A percentile compares a stretch with the other conserved stretches of the same genome.
These are phyloP conservation scores for Clonostachys rosea DNA, from an alignment of 2,329 filamentous ascomycete species.

Conservation along the genomic window DNA sequence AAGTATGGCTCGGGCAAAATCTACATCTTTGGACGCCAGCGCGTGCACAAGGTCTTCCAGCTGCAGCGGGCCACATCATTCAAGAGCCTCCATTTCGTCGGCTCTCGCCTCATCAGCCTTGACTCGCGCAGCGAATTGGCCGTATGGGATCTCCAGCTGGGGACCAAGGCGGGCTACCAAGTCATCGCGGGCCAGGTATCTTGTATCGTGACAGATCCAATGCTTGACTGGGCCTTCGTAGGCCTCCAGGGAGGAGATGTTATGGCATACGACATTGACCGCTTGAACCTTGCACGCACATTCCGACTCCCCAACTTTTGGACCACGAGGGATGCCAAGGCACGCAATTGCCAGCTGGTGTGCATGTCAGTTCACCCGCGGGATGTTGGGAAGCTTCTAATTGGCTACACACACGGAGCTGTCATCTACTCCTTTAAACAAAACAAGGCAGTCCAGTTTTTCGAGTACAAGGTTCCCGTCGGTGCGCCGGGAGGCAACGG, in stretches of 20 bases:
- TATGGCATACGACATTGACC: slow-evolving; percentile 88
- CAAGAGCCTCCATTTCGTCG: slow-evolving; percentile 75
- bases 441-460: slow-evolving; percentile 71
- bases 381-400: slow-evolving; percentile 85
- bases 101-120: slow-evolving; percentile 78
- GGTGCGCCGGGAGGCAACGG: slow-evolving; percentile 83
- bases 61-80: slow-evolving; percentile 72
- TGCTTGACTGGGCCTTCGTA: slow-evolving; percentile 88
- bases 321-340: slow-evolving; percentile 65
- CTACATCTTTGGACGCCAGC: slow-evolving; percentile 79
- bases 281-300: slow-evolving; percentile 62
- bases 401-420: slow-evolving; percentile 86
- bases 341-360: slow-evolving; percentile 58
- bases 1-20: slow-evolving; percentile 83
- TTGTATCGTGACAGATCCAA: slow-evolving; percentile 75
- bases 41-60: slow-evolving; percentile 71
- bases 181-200: slow-evolving; percentile 74
- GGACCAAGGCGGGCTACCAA: slow-evolving; percentile 62
- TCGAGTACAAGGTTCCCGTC: slow-evolving; percentile 75
- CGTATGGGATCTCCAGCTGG: slow-evolving; percentile 75
- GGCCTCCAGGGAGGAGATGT: slow-evolving; percentile 81
- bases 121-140: slow-evolving; percentile 82
- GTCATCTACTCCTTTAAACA: slow-evolving; percentile 95
- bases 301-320: slow-evolving; percentile 88
- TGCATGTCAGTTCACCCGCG: slow-evolving; percentile 82